A percentile compares a stretch with the other conserved stretches of the same genome.
Conservation (phyloP, 257 asterid genomes). For the Solanum corneliomulleri region DNA sequence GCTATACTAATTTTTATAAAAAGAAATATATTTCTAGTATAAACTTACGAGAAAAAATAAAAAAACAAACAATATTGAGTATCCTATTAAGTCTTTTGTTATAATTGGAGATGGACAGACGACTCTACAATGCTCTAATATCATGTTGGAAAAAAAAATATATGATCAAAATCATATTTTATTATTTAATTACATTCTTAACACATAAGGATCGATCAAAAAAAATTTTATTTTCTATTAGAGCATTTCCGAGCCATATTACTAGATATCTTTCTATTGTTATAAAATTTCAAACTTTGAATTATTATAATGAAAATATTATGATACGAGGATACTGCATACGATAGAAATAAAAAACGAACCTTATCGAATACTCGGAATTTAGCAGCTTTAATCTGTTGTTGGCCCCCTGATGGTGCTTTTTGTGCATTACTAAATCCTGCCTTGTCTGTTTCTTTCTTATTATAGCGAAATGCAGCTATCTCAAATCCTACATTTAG, state of each 20-base stretch:
- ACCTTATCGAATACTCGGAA: background rate
- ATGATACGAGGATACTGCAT: accelerated
- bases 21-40: background rate
- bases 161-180: no score
- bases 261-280: background rate
- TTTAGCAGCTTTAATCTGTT: background rate
- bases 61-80: background rate
- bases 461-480: background rate
- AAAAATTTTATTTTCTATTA: no score
- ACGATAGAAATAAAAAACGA: background rate
- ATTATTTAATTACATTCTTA: no score
- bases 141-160: no score
- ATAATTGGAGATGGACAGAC: no score
- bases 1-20: background rate
- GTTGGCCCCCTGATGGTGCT: background rate
- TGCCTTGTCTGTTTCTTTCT: background rate
- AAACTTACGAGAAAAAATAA: background rate
- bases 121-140: no score
- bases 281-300: no score
- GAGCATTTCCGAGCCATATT: no score
- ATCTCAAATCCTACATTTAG: background rate
- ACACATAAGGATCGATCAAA: no score
- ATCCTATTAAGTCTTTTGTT: background rate
- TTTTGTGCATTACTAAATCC: background rate
- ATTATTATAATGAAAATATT: no score